Conservation (phyloP, 352 stramenopile species). For the Thalassiosira ordinaria region DNA sequence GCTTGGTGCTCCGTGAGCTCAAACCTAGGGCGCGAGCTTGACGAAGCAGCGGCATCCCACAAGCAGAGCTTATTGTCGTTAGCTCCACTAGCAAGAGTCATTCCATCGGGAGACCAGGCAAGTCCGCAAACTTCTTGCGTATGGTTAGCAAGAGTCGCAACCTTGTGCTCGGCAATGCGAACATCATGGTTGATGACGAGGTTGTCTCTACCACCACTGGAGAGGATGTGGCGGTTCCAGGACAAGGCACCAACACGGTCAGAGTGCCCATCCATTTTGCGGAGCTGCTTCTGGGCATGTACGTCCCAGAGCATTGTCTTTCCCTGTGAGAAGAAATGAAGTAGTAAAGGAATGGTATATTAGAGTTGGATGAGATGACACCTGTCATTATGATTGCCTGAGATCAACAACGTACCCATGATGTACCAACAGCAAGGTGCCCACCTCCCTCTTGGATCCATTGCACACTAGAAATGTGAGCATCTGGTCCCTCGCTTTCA, state of each 20-base stretch:
- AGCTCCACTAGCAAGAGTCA: conserved; percentile 92
- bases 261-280: conserved; percentile 91
- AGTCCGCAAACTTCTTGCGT: conserved; percentile 98
- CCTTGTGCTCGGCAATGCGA: conserved; percentile 87
- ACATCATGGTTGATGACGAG: conserved; percentile 95
- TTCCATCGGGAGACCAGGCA: conserved; percentile 96
- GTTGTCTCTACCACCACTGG: conserved; percentile 93
- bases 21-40: conserved; percentile 48
- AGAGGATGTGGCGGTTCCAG: conserved; percentile 95
- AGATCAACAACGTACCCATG: conserved; percentile 42
- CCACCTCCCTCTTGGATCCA: conserved; percentile 88
- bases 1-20: conserved; percentile 89
- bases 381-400: too few species aligned
- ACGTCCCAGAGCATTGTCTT: conserved; percentile 98
- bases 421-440: conserved; percentile 95
- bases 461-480: conserved; percentile 97
- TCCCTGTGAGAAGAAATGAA: conserved; percentile 62
- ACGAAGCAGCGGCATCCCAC: conserved; percentile 89
- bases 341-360: not conserved
- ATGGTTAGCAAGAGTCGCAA: conserved; percentile 92
- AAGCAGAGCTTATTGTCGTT: conserved; percentile 99
- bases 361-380: too few species aligned
- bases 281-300: conserved; percentile 89
- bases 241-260: conserved; percentile 93
- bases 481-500: conserved; percentile 86